Conservation (phyloP, 192 early-diverging fungal species). For the Coemansia sp. region DNA sequence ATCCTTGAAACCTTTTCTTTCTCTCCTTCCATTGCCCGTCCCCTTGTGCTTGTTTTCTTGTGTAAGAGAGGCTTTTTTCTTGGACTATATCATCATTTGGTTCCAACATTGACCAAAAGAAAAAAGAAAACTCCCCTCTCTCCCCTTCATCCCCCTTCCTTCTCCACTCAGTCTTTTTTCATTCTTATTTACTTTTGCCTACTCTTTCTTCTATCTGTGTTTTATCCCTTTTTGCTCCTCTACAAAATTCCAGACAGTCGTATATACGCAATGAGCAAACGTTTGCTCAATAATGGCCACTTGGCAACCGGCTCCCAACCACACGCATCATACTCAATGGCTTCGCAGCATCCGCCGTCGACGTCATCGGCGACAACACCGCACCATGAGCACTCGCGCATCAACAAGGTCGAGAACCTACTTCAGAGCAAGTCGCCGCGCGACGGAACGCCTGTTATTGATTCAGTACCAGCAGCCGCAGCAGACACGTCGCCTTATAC, state of each 20-base stretch:
- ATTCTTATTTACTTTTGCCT: conserved; percentile 7
- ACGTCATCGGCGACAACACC: conserved; percentile 15
- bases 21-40: not conserved
- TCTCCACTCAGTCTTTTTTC: not conserved
- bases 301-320: conserved; percentile 20
- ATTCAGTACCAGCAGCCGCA: conserved; percentile 8
- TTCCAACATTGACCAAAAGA: conserved; percentile 8
- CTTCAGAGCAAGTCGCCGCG: conserved; percentile 19
- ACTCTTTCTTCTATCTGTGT: conserved; percentile 6
- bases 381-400: conserved; percentile 14
- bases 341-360: conserved; percentile 14
- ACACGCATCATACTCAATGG: conserved; percentile 4
- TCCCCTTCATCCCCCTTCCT: conserved; percentile 2
- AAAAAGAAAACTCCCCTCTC: not conserved
- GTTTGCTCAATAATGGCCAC: conserved; percentile 54
- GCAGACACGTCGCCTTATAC: conserved; percentile 21
- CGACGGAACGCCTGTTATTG: not conserved
- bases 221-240: conserved; percentile 2
- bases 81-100: not conserved
- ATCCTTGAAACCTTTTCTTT: not conserved
- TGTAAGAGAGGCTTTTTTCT: not conserved
- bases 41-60: not conserved
- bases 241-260: not conserved
- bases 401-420: conserved; percentile 29
- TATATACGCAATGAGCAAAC: conserved; percentile 3